Base-by-base conservation (phyloP, 148 eudicot species). In the Rhododendron griersonianum region DNA sequence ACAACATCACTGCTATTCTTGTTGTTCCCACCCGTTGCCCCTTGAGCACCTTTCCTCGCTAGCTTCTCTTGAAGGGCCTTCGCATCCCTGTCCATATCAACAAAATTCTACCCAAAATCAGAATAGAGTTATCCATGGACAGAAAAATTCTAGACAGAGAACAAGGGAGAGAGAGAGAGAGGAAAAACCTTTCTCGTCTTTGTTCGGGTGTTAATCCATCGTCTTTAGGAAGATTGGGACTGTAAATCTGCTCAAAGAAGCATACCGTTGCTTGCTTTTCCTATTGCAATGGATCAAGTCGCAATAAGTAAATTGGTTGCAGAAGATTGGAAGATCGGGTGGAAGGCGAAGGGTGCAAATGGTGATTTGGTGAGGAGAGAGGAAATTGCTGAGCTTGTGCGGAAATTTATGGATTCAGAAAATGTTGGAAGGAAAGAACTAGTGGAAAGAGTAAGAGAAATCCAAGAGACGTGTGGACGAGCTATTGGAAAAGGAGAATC, bases 201-300 rank as follows among this genome's bases (percentile, higher is more conserved):
- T 93, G 94, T 79, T 93, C 93, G 25, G 92, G 94, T 7, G 93
- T 93, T 37, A 93, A 91, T 7, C 93, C 93, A 83, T 90, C 93
- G 50, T 85, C 89, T 79, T 90, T 93, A 1, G 84, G 85, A 1
- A n/a, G n/a, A n/a, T n/a, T n/a, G n/a, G n/a, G n/a, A n/a, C n/a
- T n/a, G n/a, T n/a, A n/a, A n/a, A n/a, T n/a, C n/a, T n/a, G n/a
- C n/a, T n/a, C n/a, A n/a, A n/a, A n/a, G n/a, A n/a, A n/a, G n/a
- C n/a, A n/a, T 89, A 44, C 92, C 89, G 0, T 77, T 89, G 81
- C 87, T 91, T 44, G 86, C 90, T 23, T 91, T 89, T 55, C 92
- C 92, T 39, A 23, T 89, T 18, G 3, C 35, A 4, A 53, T 83
- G 67, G 92, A 92, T 69, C 93, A 90, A 63, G 44, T 80, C 0